Evolutionary conservation across 2,329 filamentous ascomycete species (phyloP), one percentile per base, ranked within the genome.

Genomic region (Trichoderma polysporum): DNA sequence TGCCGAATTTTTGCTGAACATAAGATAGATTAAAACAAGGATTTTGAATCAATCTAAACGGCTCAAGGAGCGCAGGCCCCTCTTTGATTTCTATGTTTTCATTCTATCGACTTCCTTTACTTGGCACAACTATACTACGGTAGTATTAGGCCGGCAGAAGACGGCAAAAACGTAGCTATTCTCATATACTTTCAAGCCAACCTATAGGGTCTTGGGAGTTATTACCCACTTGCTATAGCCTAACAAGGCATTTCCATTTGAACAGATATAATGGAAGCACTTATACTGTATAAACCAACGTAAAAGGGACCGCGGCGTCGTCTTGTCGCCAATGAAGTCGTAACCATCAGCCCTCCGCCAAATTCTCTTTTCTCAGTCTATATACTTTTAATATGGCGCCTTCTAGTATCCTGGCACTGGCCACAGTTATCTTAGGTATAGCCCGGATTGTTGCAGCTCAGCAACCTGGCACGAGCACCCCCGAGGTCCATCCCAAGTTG

Each of bases 401-500:
- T 29, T 45, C 49, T 2, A 4, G 35, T n/a, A 53, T 25, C 12
- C 35, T 63, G 25, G 25, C 49, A n/a, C 19, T 63, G 37, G 50
- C 35, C 12, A 41, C 60, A n/a, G 49, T 49, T 25, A n/a, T 33
- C 19, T 27, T 63, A n/a, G 9, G 31, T 15, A 10, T 63, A 41
- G 49, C 49, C 17, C 35, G 25, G 13, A 31, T 53, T 25, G 62
- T 31, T 39, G 63, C 74, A 49, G 79, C 76, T 5, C 81, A 82
- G 69, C 76, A 75, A n/a, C 76, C 78, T n/a, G 77, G 79, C 67
- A 59, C 52, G 19, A 74, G 74, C 27, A 74, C 72, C 10, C 75
- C 79, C 5, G 84, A 86, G 71, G 77, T 79, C 27, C 85, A 86
- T 63, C 85, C 84, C 35, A 79, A 79, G 70, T 74, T 87, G 60